Conservation (phyloP, 352 stramenopile genomes). For the Plasmopara halstedii region DNA sequence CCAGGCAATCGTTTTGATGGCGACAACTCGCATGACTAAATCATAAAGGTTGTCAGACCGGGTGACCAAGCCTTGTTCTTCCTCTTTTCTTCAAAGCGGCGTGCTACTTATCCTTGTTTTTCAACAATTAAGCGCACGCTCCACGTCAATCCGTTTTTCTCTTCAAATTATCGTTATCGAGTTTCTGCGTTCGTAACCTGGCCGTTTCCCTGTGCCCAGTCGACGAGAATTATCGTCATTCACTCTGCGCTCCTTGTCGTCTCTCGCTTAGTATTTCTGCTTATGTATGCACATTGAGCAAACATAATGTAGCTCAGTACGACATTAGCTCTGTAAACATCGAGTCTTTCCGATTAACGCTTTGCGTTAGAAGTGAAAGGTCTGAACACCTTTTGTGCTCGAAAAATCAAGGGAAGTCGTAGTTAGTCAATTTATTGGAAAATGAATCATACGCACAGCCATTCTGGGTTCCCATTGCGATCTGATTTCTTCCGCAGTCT, state of each 20-base stretch:
- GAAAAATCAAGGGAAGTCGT: not conserved
- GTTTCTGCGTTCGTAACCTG: slow-evolving; percentile 7
- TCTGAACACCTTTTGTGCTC: not conserved
- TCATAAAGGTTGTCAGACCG: no score
- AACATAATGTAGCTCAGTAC: slow-evolving; percentile 18
- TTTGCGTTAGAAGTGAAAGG: not conserved
- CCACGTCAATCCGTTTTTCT: no score
- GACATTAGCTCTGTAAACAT: slow-evolving; percentile 17
- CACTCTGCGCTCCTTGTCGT: slow-evolving; percentile 4
- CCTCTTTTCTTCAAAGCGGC: no score
- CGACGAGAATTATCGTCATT: slow-evolving; percentile 5
- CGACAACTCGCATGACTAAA: no score
- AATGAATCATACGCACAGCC: slow-evolving; percentile 16
- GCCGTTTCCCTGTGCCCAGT: not conserved
- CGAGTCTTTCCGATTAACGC: slow-evolving; percentile 3
- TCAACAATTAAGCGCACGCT: no score
- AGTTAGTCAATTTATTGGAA: no score
- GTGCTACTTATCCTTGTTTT: no score
- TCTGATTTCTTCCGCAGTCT: slow-evolving; percentile 68
- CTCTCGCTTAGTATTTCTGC: slow-evolving; percentile 2
- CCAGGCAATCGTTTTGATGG: no score
- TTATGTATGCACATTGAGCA: slow-evolving; percentile 3
- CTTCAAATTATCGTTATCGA: no score
- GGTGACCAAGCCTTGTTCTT: no score
- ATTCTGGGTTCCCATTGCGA: slow-evolving; percentile 49